Base-by-base conservation (phyloP, 352 stramenopile species). In the Nothophytophthora sp. region DNA sequence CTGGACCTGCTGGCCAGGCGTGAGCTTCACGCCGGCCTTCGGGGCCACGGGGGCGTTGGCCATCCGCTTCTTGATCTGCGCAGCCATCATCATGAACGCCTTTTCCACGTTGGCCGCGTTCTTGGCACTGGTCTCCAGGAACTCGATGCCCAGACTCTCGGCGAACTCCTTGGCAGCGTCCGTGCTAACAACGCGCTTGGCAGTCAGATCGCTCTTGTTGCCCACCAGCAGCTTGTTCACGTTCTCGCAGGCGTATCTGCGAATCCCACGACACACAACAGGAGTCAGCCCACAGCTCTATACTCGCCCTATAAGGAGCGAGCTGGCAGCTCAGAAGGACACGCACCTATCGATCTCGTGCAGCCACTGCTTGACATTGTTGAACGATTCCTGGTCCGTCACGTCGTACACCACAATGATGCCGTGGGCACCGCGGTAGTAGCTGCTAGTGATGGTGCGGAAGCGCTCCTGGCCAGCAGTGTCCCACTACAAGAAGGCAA, bases 341-440 rank as follows among this genome's bases (percentile, higher is more conserved):
- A 61, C 63, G 43, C 44, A 90, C 77, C 80, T 76, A 73, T 92
- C 78, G 40, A 92, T 90, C 52, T 98, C 94, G 58, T 98, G 96
- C 23, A 99, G 81, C 97, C 97, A 99, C 67, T 99, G 95, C 77
- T 98, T 98, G 20, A 99, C 96, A 62, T 99, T 96, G 70, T 98
- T 95, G 78, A 98, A 98, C 7, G 91, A 98, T 66, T 98, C 95
- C 34, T 93, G 81, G 76, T 99, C 95, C 46, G 97, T 99, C 33
- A 99, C 95, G 62, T 99, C 98, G 73, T 99, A 99, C 55, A 99
- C 96, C 12, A 99, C 87, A 54, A 99, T 99, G 73, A 99, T 99
- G 36, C 98, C 98, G 69, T 99, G 94, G 15, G 97, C 97, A 57
- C 96, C 96, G 56, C 97, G 92, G 84, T 99, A 99, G 81, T 99